phyloP scores from a whole-genome alignment of 139 green algal genomes.

The Coccomyxa sp. region DNA sequence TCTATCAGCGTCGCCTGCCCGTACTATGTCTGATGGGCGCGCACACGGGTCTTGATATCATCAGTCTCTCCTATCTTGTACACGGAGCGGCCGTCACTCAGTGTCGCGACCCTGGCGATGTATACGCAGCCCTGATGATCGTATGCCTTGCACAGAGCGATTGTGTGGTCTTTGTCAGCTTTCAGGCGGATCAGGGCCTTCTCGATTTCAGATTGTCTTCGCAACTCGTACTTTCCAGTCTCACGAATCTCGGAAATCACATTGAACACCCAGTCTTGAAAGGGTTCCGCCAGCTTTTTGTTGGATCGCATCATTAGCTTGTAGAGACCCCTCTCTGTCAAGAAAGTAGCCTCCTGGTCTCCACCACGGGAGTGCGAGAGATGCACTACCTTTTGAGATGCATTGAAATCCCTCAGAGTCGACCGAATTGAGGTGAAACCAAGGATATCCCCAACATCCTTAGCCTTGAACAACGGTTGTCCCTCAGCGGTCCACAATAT shows the following conservation, averaged over 20 bases:
- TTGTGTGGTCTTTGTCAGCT: neutral
- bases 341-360: neutral
- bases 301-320: constrained; percentile 1
- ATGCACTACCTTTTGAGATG: constrained; percentile 1
- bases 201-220: neutral
- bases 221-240: neutral
- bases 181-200: neutral
- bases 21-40: neutral
- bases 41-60: neutral
- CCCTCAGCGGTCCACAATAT: neutral
- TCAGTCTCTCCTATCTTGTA: neutral
- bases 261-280: constrained; percentile 1
- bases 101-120: neutral
- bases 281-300: neutral
- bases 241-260: neutral
- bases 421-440: neutral
- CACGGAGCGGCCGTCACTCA: neutral
- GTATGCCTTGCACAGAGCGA: neutral
- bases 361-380: neutral
- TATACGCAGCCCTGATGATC: neutral
- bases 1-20: neutral
- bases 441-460: constrained; percentile 1
- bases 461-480: constrained; percentile 1
- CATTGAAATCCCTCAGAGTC: constrained; percentile 1
- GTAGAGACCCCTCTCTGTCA: neutral